Percentiles rank a stretch among this genome's conserved stretches.
Conservation (phyloP, 1,284 basidiomycete genomes). For the Tilletia horrida region DNA sequence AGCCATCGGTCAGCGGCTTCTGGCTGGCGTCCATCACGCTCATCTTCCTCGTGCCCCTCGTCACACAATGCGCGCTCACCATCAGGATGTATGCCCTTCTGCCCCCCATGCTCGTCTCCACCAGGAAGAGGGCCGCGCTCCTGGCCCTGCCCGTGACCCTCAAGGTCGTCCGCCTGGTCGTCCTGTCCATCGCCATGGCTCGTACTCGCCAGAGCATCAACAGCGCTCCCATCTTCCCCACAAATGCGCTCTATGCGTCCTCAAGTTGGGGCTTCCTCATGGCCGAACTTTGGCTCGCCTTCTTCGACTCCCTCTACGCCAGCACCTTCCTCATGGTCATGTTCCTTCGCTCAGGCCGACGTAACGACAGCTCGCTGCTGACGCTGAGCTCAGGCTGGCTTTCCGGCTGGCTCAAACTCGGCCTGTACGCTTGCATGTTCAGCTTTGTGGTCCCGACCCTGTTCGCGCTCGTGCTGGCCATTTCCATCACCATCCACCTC, state of each 20-base stretch:
- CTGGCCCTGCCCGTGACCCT: neutral
- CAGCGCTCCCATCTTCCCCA: neutral
- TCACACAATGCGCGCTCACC: constrained; percentile 10
- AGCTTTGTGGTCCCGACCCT: constrained; percentile 8
- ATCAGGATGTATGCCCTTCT: constrained; percentile 12
- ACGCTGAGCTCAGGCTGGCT: neutral
- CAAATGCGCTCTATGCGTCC: neutral
- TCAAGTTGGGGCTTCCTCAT: constrained; percentile 6
- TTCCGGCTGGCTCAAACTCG: constrained; percentile 9
- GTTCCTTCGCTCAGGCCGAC: constrained; percentile 11
- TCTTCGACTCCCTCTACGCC: constrained; percentile 11
- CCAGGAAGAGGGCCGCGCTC: neutral
- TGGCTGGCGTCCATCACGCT: constrained; percentile 12
- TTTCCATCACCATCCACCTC: neutral
- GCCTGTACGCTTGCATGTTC: constrained; percentile 16
- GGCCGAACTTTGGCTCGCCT: constrained; percentile 16
- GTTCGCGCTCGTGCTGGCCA: constrained; percentile 4
- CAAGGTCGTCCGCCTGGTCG: constrained; percentile 10
- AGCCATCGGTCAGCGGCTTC: neutral
- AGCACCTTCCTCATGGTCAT: constrained; percentile 1
- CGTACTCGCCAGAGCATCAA: neutral
- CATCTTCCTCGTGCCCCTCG: constrained; percentile 6
- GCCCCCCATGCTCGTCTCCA: constrained; percentile 13
- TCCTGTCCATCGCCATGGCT: constrained; percentile 9
- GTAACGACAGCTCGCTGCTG: constrained; percentile 10